Percentiles rank a stretch among this genome's conserved stretches.
phyloP scores from a whole-genome alignment of 495 filamentous ascomycete species.

The Daldinia concentrica region DNA sequence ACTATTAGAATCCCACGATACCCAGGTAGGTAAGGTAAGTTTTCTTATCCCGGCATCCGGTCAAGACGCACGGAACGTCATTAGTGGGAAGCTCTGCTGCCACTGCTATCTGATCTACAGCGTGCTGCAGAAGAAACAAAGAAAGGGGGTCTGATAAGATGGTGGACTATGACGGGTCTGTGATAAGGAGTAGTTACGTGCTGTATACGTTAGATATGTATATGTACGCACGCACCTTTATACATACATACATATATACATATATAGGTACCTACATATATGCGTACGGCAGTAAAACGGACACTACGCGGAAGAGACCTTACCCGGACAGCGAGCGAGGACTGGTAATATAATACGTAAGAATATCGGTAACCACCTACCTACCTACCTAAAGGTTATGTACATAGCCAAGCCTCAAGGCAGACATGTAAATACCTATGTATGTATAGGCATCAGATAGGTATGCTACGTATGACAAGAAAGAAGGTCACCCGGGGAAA shows the following conservation, averaged over 20 bases:
- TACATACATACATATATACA: not conserved
- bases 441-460: not conserved
- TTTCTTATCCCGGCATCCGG: not conserved
- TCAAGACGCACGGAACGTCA: slow-evolving; percentile 6
- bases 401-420: not conserved
- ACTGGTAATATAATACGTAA: not conserved
- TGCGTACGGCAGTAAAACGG: not conserved
- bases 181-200: not conserved
- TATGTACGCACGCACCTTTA: not conserved
- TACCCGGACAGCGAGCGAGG: not conserved
- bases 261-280: too few species aligned
- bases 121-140: not conserved
- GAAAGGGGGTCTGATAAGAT: not conserved
- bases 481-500: slow-evolving; percentile 3
- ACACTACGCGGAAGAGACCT: not conserved
- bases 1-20: not conserved
- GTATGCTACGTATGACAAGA: not conserved
- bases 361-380: not conserved
- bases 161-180: not conserved
- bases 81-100: not conserved
- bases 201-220: not conserved
- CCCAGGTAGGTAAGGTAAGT: slow-evolving; percentile 15
- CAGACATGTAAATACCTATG: not conserved
- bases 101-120: not conserved
- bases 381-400: not conserved